These are phyloP conservation scores for Calamus simplicifolius DNA, from an alignment of 176 grass and related monocot genomes.

Conservation along the genomic window DNA sequence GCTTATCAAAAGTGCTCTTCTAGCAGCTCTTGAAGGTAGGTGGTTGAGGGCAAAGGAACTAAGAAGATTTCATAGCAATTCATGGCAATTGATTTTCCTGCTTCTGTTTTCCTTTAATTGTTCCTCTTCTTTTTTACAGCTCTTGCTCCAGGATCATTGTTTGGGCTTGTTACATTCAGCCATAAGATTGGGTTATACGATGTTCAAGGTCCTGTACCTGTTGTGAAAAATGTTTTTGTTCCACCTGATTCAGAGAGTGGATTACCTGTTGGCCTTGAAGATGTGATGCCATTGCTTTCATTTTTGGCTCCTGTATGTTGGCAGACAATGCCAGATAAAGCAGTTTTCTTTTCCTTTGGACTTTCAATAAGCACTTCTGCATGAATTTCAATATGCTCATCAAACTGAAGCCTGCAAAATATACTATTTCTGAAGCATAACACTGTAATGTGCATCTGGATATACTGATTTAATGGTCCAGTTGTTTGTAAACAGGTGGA, in stretches of 20 bases:
- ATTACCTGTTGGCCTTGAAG: conserved; percentile 62
- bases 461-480: neutral
- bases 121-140: conserved; percentile 39
- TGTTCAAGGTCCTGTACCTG: conserved; percentile 76
- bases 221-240: conserved; percentile 92
- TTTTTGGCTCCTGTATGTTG: conserved; percentile 89
- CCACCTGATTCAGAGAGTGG: conserved; percentile 46
- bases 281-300: conserved; percentile 79
- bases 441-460: too few relatives aligned
- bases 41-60: neutral
- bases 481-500: conserved; percentile 52
- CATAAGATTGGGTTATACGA: conserved; percentile 97
- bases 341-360: neutral
- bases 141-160: conserved; percentile 78
- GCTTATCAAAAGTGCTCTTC: conserved; percentile 79
- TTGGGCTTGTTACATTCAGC: conserved; percentile 90
- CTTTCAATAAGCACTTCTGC: too few relatives aligned
- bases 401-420: too few relatives aligned
- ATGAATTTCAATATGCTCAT: too few relatives aligned
- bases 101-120: neutral
- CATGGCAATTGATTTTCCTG: neutral
- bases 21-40: conserved; percentile 86
- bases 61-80: neutral
- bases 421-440: too few relatives aligned
- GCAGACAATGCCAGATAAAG: neutral